Percentiles rank a stretch among this genome's conserved stretches.
Conservation (phyloP, 2,329 filamentous ascomycete genomes). For the Sphaerostilbella broomeana region DNA sequence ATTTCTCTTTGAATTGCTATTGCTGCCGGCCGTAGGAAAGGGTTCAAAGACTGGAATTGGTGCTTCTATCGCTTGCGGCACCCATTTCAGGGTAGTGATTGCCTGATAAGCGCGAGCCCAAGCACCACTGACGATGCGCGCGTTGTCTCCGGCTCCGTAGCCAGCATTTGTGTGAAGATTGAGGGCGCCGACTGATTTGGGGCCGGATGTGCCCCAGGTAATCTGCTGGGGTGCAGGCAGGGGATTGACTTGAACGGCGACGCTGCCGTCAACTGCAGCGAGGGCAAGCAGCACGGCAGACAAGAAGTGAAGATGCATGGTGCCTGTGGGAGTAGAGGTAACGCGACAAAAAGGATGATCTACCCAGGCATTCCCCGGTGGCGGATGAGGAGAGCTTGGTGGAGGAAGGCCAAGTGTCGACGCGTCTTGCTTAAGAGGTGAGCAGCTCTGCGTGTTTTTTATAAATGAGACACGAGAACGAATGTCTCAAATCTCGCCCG, state of each 20-base stretch:
- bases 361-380: neutral
- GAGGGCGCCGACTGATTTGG: slow-evolving; percentile 16
- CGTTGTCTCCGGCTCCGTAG: slow-evolving; percentile 11
- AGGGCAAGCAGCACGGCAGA: slow-evolving; percentile 9
- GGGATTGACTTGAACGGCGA: slow-evolving; percentile 22
- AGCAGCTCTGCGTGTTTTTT: no score
- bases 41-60: slow-evolving; percentile 43
- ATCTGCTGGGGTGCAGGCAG: slow-evolving; percentile 22
- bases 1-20: slow-evolving; percentile 23
- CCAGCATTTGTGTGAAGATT: slow-evolving; percentile 15
- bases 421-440: no score
- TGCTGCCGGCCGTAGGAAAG: slow-evolving; percentile 39
- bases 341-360: neutral
- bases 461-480: no score
- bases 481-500: no score
- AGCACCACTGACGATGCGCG: slow-evolving; percentile 33
- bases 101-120: slow-evolving; percentile 44
- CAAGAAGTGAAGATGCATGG: slow-evolving; percentile 9
- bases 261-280: slow-evolving; percentile 7
- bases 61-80: slow-evolving; percentile 45
- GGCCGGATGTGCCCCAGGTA: slow-evolving; percentile 21
- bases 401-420: no score
- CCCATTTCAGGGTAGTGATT: slow-evolving; percentile 46
- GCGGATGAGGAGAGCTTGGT: neutral
- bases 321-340: no score